phyloP scores from a whole-genome alignment of 768 basidiomycete genomes.

The Tubosaeta sp. region DNA sequence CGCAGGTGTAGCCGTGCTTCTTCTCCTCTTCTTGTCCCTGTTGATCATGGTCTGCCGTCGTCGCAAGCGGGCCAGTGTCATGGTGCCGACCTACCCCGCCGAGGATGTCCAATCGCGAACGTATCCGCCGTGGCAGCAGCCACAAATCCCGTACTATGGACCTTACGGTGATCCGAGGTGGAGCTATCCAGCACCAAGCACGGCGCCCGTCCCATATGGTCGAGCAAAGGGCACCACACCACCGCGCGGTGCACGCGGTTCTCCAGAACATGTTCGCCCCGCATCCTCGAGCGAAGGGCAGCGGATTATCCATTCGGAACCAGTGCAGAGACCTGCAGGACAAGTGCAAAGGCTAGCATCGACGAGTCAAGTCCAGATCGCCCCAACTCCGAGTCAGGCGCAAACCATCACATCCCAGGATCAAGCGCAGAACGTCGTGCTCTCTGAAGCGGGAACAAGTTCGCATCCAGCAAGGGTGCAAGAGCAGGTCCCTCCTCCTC shows the following conservation, averaged over 20 bases:
- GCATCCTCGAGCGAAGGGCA: neutral
- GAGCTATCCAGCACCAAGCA: conserved; percentile 1
- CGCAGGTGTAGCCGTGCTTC: conserved; percentile 8
- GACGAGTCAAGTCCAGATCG: neutral
- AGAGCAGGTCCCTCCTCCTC: conserved; percentile 2
- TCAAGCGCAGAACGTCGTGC: neutral
- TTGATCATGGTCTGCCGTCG: conserved; percentile 5
- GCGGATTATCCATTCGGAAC: neutral
- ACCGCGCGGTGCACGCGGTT: neutral
- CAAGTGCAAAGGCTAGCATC: neutral
- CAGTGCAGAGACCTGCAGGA: neutral
- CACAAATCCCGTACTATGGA: conserved; percentile 1
- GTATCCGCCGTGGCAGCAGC: conserved; percentile 8
- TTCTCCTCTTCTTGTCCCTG: conserved; percentile 9
- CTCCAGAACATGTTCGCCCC: neutral
- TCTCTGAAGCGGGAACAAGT: neutral
- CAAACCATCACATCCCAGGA: neutral
- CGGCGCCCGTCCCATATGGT: neutral
- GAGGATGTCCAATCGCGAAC: neutral
- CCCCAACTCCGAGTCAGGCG: neutral
- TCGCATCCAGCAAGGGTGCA: neutral
- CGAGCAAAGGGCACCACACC: conserved; percentile 1
- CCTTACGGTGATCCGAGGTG: neutral
- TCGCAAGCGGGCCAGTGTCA: neutral
- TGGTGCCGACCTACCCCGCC: neutral